Conservation (phyloP, 1,139 yeast species). For the Saccharomyces hybrid region DNA sequence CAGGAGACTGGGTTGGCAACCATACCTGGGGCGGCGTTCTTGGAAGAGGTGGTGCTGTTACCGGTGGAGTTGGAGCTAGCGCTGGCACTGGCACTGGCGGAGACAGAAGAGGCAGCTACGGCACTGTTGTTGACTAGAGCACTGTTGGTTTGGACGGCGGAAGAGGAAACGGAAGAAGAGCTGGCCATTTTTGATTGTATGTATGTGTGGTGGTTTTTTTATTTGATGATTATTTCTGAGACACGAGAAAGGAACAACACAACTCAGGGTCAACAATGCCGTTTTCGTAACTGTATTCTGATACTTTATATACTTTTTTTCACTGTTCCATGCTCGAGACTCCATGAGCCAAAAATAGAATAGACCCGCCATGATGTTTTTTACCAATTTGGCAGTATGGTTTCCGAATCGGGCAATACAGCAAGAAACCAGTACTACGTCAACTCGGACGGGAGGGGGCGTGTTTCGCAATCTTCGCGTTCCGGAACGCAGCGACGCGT, state of each 20-base stretch:
- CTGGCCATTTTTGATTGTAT: constrained; percentile 1
- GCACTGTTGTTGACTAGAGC: constrained; percentile 20
- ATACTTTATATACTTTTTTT: neutral
- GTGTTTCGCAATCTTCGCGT: constrained; percentile 1
- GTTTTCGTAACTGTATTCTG: neutral
- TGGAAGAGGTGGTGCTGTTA: constrained; percentile 9
- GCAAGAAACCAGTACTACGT: neutral
- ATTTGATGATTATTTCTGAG: neutral
- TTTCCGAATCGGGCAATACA: neutral
- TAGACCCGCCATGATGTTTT: neutral
- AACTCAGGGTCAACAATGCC: no score
- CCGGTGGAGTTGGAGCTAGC: constrained; percentile 8
- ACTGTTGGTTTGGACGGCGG: constrained; percentile 15
- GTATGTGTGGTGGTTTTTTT: neutral
- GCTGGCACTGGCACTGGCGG: constrained; percentile 10
- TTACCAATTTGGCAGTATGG: neutral
- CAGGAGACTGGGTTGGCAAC: constrained; percentile 31
- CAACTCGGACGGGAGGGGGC: neutral
- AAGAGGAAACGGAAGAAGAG: constrained; percentile 4
- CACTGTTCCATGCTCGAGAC: neutral
- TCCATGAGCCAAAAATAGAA: neutral
- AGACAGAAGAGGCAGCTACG: constrained; percentile 26
- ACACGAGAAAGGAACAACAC: neutral
- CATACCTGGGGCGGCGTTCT: constrained; percentile 21
- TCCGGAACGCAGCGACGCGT: neutral